Evolutionary conservation across 2,329 filamentous ascomycete genomes (phyloP).

Genomic region (Periconia sp.): DNA sequence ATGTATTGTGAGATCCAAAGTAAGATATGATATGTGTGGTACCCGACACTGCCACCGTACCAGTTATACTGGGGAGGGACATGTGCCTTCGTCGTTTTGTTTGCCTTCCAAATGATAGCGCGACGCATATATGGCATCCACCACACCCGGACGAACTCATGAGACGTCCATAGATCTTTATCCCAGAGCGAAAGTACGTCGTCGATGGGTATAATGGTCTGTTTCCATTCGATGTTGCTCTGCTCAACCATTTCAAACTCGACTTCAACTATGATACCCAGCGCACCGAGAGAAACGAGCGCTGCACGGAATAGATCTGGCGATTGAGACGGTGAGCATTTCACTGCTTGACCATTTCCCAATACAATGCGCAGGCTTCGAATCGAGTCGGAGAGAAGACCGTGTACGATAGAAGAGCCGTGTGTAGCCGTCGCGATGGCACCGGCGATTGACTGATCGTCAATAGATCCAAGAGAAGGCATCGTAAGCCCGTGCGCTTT

Average conservation of each 20-base stretch:
- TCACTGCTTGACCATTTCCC: slow-evolving; percentile 72
- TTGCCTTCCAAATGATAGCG: slow-evolving; percentile 87
- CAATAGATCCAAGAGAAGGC: slow-evolving; percentile 92
- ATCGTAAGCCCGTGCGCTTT: slow-evolving; percentile 78
- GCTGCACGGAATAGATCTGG: slow-evolving; percentile 84
- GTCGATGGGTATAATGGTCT: slow-evolving; percentile 71
- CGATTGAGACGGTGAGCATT: slow-evolving; percentile 69
- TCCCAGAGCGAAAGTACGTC: slow-evolving; percentile 73
- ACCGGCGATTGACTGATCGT: slow-evolving; percentile 88
- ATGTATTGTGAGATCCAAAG: slow-evolving; percentile 78
- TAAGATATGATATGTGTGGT: slow-evolving; percentile 88
- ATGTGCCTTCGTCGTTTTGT: slow-evolving; percentile 68
- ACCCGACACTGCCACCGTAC: slow-evolving; percentile 81
- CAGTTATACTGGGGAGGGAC: slow-evolving; percentile 67
- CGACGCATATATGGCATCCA: slow-evolving; percentile 93
- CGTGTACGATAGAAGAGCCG: slow-evolving; percentile 81
- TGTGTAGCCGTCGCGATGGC: slow-evolving; percentile 93
- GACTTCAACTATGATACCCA: slow-evolving; percentile 89
- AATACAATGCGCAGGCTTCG: slow-evolving; percentile 76
- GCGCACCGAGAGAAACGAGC: slow-evolving; percentile 80
- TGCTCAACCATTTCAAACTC: slow-evolving; percentile 78
- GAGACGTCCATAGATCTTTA: slow-evolving; percentile 73
- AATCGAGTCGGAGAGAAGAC: slow-evolving; percentile 79
- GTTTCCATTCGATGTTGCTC: slow-evolving; percentile 85
- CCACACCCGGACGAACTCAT: slow-evolving; percentile 93